A percentile compares a stretch with the other conserved stretches of the same genome.
phyloP scores from a whole-genome alignment of 331 rosid genomes.

The Malus hybrid region DNA sequence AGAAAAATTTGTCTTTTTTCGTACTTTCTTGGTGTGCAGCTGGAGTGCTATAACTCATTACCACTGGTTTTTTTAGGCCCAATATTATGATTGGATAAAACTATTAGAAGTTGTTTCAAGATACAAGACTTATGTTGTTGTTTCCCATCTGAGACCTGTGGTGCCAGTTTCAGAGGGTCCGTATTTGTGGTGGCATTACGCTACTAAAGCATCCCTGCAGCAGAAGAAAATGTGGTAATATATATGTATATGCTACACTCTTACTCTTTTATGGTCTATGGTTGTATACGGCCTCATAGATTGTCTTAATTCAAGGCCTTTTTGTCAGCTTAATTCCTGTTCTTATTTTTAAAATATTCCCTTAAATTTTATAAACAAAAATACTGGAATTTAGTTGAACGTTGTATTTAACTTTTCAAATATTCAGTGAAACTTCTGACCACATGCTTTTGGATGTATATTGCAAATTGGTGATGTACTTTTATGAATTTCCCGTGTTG shows the following conservation, averaged over 20 bases:
- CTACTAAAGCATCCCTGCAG: constrained; percentile 75
- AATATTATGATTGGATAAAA: constrained; percentile 90
- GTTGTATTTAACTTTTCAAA: background rate
- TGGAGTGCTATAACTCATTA: constrained; percentile 1
- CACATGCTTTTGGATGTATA: background rate
- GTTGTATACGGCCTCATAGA: background rate
- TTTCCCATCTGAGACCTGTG: constrained; percentile 80
- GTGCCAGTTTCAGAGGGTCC: constrained; percentile 58
- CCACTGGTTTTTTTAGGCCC: constrained; percentile 40
- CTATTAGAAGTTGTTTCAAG: constrained; percentile 87
- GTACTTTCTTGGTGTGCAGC: constrained; percentile 6
- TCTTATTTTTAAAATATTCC: background rate
- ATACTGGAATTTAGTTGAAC: background rate
- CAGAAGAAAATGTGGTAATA: constrained; percentile 83
- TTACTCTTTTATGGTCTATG: background rate
- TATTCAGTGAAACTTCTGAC: background rate
- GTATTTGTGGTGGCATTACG: constrained; percentile 84
- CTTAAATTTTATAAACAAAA: background rate
- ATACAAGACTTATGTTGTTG: constrained; percentile 67
- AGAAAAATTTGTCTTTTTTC: background rate
- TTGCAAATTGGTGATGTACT: background rate
- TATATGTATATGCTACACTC: background rate
- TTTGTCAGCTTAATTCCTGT: background rate
- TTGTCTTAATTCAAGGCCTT: background rate
- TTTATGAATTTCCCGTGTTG: constrained; percentile 1